These are phyloP conservation scores for Vitis hybrid DNA, from an alignment of 177 flowering plant species.

Conservation along the genomic window DNA sequence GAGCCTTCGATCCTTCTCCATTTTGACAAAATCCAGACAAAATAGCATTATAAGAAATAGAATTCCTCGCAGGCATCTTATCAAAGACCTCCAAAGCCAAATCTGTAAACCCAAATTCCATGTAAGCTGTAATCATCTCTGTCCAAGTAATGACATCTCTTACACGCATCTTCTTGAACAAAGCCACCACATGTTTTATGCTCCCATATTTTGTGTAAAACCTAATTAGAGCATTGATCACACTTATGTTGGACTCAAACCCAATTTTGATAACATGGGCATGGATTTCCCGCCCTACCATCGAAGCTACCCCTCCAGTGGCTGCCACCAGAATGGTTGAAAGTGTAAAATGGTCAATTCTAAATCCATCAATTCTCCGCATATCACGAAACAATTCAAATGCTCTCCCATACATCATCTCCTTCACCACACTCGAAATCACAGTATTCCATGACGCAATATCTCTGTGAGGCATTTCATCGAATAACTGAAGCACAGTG, in stretches of 20 bases:
- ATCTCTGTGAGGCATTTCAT: slow-evolving; percentile 65
- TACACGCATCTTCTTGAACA: slow-evolving; percentile 54
- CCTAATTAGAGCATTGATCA: slow-evolving; percentile 73
- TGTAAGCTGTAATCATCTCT: slow-evolving; percentile 57
- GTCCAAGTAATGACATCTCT: slow-evolving; percentile 84
- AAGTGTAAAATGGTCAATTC: slow-evolving; percentile 57
- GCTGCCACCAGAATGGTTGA: slow-evolving; percentile 68
- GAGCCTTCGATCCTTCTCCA: slow-evolving; percentile 49
- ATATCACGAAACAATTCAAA: slow-evolving; percentile 55
- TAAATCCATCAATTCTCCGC: slow-evolving; percentile 33
- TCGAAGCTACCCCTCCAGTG: slow-evolving; percentile 24
- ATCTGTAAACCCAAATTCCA: slow-evolving; percentile 70
- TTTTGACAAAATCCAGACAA: slow-evolving; percentile 71
- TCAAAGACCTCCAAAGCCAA: slow-evolving; percentile 53
- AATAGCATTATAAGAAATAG: slow-evolving; percentile 64
- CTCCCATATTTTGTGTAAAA: slow-evolving; percentile 68
- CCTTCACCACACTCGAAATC: slow-evolving; percentile 58
- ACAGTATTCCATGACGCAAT: slow-evolving; percentile 77
- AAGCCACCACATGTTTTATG: slow-evolving; percentile 35
- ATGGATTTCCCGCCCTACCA: slow-evolving; percentile 62
- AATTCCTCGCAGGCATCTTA: slow-evolving; percentile 70
- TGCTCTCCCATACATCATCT: slow-evolving; percentile 40
- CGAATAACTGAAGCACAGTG: slow-evolving; percentile 56
- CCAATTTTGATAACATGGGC: slow-evolving; percentile 68
- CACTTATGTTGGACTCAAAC: slow-evolving; percentile 51